Conservation (phyloP, 2,329 filamentous ascomycete genomes). For the Plenodomus biglobosus region DNA sequence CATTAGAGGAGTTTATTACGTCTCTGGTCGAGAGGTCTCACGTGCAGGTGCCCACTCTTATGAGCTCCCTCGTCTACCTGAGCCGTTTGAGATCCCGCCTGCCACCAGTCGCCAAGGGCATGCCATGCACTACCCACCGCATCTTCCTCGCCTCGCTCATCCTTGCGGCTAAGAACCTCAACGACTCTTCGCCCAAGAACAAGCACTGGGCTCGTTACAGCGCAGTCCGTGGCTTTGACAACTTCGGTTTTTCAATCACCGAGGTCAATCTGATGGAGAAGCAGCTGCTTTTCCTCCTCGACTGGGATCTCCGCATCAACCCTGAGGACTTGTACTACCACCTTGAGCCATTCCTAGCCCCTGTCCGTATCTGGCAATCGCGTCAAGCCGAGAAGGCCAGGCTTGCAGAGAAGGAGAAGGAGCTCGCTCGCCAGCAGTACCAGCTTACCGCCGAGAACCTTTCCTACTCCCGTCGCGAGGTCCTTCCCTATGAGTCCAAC, state of each 20-base stretch:
- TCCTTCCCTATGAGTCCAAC: constrained; percentile 41
- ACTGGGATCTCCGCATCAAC: constrained; percentile 89
- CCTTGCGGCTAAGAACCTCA: constrained; percentile 91
- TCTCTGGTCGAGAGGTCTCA: constrained; percentile 90
- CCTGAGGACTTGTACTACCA: constrained; percentile 84
- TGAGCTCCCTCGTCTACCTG: constrained; percentile 95
- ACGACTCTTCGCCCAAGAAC: constrained; percentile 99
- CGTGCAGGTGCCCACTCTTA: constrained; percentile 94
- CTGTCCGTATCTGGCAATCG: constrained; percentile 67
- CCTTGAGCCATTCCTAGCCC: constrained; percentile 83
- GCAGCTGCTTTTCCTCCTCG: constrained; percentile 89
- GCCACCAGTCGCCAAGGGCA: constrained; percentile 91
- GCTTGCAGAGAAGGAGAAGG: constrained; percentile 49
- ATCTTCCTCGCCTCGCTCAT: constrained; percentile 93
- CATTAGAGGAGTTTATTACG: constrained; percentile 86
- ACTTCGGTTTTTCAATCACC: constrained; percentile 88
- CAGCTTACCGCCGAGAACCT: constrained; percentile 46
- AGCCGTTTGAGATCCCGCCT: constrained; percentile 79
- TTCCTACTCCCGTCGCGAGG: constrained; percentile 31
- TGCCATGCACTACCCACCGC: constrained; percentile 93
- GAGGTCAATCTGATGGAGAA: constrained; percentile 99
- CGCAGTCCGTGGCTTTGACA: constrained; percentile 68
- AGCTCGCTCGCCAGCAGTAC: constrained; percentile 43
- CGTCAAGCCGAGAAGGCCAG: constrained; percentile 57
- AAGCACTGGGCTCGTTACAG: constrained; percentile 99